Evolutionary conservation across 2,329 filamentous ascomycete species (phyloP).

Genomic region (Colletotrichum sp.): DNA sequence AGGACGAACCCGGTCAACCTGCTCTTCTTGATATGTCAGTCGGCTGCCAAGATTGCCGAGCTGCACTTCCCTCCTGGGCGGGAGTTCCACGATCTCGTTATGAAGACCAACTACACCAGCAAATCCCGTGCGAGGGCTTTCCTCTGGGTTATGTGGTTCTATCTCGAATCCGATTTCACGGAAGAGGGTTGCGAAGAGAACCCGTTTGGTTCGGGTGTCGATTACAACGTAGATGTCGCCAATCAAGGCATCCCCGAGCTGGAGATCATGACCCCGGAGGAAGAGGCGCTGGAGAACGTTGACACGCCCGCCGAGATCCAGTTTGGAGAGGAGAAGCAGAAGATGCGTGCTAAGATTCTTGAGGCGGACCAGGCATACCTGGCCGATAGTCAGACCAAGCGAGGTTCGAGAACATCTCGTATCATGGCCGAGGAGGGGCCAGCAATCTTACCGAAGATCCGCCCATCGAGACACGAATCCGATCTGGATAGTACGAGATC

Average conservation of each 20-base stretch:
- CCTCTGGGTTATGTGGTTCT: slow-evolving; percentile 99
- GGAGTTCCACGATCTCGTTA: slow-evolving; percentile 97
- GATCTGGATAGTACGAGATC: slow-evolving; percentile 51
- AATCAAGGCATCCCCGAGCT: slow-evolving; percentile 75
- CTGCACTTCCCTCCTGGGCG: slow-evolving; percentile 83
- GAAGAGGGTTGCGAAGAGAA: slow-evolving; percentile 88
- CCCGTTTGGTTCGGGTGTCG: slow-evolving; percentile 80
- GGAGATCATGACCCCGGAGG: slow-evolving; percentile 67
- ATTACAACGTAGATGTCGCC: slow-evolving; percentile 67
- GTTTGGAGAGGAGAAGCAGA: slow-evolving; percentile 76
- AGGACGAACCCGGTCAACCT: slow-evolving; percentile 97
- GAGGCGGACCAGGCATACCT: slow-evolving; percentile 76
- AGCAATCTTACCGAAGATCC: slow-evolving; percentile 66
- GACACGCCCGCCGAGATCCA: slow-evolving; percentile 73
- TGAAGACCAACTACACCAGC: slow-evolving; percentile 85
- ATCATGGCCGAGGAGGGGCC: slow-evolving; percentile 57
- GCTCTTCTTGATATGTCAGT: slow-evolving; percentile 91
- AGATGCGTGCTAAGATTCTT: slow-evolving; percentile 76
- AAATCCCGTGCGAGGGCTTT: slow-evolving; percentile 85
- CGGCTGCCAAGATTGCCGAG: slow-evolving; percentile 90
- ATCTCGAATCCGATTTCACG: slow-evolving; percentile 94
- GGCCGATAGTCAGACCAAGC: slow-evolving; percentile 64
- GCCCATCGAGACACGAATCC: slow-evolving; percentile 65
- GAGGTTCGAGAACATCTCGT: slow-evolving; percentile 48
- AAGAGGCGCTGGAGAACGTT: slow-evolving; percentile 74